Evolutionary conservation across 108 stramenopile species (phyloP).

Genomic region (Nitzschia sp.): DNA sequence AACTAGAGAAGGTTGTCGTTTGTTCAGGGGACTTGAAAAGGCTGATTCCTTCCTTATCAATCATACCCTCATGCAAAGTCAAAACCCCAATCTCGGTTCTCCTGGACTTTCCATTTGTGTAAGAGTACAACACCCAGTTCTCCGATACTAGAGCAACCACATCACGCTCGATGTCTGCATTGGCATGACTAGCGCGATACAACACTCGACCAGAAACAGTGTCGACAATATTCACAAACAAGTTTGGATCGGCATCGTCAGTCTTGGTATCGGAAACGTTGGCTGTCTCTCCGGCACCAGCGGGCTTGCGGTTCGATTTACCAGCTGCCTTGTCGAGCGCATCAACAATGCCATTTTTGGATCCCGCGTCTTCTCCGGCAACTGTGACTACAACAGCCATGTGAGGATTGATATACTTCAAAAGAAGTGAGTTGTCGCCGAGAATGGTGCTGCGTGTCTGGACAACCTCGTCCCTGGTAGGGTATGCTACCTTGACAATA

Average conservation of each 20-base stretch:
- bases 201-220: constrained; percentile 89
- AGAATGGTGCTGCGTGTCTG: constrained; percentile 76
- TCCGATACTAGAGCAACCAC: constrained; percentile 85
- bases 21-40: constrained; percentile 87
- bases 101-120: constrained; percentile 80
- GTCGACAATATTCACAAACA: constrained; percentile 86
- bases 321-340: constrained; percentile 6
- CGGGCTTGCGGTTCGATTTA: constrained; percentile 19
- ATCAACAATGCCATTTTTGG: constrained; percentile 24
- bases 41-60: constrained; percentile 87
- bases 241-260: constrained; percentile 40
- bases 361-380: constrained; percentile 34
- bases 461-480: constrained; percentile 70
- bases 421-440: constrained; percentile 90
- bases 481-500: constrained; percentile 75
- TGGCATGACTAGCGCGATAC: constrained; percentile 82
- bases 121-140: constrained; percentile 93
- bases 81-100: constrained; percentile 88
- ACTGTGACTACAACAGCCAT: constrained; percentile 78
- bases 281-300: constrained; percentile 45
- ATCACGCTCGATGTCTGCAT: constrained; percentile 45
- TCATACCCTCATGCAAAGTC: constrained; percentile 94
- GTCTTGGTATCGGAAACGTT: constrained; percentile 16
- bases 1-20: constrained; percentile 70
- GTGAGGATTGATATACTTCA: constrained; percentile 96